These are phyloP conservation scores for Buddleja alternifolia DNA, from an alignment of 257 asterid genomes.

Conservation along the genomic window DNA sequence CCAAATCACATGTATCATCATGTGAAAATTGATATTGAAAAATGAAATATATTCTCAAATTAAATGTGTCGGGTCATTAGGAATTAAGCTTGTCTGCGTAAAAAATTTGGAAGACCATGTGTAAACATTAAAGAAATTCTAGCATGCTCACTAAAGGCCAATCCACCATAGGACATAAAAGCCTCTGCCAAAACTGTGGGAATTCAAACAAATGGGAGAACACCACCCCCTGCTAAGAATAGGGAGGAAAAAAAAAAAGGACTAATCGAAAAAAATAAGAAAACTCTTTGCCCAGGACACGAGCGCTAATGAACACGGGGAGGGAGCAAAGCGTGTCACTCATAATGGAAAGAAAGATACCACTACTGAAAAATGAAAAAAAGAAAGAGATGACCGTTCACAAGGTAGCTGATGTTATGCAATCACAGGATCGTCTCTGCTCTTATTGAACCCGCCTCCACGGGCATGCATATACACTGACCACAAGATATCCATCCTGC, in stretches of 20 bases:
- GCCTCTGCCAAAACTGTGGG: background rate
- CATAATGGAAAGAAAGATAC: background rate
- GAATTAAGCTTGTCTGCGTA: no score
- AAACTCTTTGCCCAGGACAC: background rate
- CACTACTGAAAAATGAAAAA: background rate
- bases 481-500: slow-evolving; percentile 21
- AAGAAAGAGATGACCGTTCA: background rate
- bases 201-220: background rate
- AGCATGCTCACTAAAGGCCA: background rate
- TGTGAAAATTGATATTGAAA: no score
- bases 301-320: no score
- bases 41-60: no score
- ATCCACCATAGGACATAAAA: background rate
- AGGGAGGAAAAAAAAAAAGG: no score
- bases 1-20: no score
- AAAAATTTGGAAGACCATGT: no score
- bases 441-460: background rate
- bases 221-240: background rate
- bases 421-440: slow-evolving; percentile 10
- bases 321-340: no score
- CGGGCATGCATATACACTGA: background rate
- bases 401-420: slow-evolving; percentile 4
- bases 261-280: no score
- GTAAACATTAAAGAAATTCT: no score
- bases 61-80: no score